phyloP scores from a whole-genome alignment of 1,139 yeast species.

The Ashbya aceris region DNA sequence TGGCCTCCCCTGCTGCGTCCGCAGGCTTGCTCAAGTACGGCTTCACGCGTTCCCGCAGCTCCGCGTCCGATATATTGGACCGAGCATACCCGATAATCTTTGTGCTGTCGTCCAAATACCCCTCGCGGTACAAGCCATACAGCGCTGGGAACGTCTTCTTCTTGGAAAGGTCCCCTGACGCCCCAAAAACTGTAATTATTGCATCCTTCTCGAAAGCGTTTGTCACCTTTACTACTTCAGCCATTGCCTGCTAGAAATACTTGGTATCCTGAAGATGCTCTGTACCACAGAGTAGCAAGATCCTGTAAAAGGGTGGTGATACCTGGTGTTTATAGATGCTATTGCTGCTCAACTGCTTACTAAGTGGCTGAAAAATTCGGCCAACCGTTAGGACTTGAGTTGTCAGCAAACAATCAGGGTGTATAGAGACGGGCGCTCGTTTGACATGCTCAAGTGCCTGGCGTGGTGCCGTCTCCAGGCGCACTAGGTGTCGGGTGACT shows the following conservation, averaged over 20 bases:
- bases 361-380: neutral
- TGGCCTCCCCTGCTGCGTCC: conserved; percentile 36
- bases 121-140: conserved; percentile 68
- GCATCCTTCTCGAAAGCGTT: conserved; percentile 49
- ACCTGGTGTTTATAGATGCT: too few species aligned
- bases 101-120: conserved; percentile 59
- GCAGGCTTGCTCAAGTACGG: conserved; percentile 55
- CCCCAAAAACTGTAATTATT: conserved; percentile 82
- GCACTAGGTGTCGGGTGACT: too few species aligned
- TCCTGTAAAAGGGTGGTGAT: too few species aligned
- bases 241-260: neutral
- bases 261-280: neutral
- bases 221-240: conserved; percentile 2
- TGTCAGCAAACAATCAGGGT: too few species aligned
- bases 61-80: conserved; percentile 57
- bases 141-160: conserved; percentile 87
- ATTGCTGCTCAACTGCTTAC: neutral
- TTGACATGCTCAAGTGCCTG: too few species aligned
- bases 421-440: too few species aligned
- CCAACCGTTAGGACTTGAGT: too few species aligned
- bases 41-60: conserved; percentile 56
- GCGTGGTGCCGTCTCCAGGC: too few species aligned
- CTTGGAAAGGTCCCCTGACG: conserved; percentile 94
- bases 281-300: neutral
- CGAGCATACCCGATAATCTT: conserved; percentile 90